Base-by-base conservation (phyloP, 1,139 yeast species). In the Blastobotrys buckinghamii region DNA sequence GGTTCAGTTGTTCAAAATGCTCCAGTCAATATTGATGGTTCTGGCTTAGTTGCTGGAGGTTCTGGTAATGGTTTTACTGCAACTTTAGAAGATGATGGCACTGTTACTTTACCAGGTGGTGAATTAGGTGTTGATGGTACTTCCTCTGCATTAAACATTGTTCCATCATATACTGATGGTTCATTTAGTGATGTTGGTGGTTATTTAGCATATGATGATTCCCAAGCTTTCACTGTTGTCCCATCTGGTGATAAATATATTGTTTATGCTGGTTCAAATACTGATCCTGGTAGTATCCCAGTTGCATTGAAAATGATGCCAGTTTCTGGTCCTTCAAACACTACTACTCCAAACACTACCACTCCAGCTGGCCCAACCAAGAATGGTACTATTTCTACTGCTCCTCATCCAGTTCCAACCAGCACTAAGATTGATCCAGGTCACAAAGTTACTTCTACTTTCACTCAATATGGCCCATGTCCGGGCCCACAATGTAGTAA, bases 191-290 rank as follows among this genome's bases (percentile, higher is more conserved):
- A 37, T 22, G 36, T 20, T n/a, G 43, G 42, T 17, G 50, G 50
- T n/a, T 50, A 48, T 40, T 40, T 56, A 45, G 37, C 48, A 20
- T 51, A 47, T 35, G 48, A 48, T 4, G 52, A 52, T 13, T 45
- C 45, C 32, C 41, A 52, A n/a, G 41, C 44, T 2, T 56, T 55
- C 39, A 50, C 50, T 34, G 59, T 52, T 17, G 50, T 50, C 7
- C 41, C 45, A 2, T 41, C 40, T 15, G 42, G 24, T 15, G 56
- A 54, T 2, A 53, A 51, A 26, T 55, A 45, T 40, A 35, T 35
- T 26, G 37, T 56, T 19, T 50, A 44, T 17, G 42, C 50, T 13
- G 59, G 58, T 3, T 16, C 42, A 8, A 33, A 41, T 3, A 30
- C 44, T 2, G 46, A 37, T 13, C 39, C 49, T 7, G 56, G 52